Evolutionary conservation across 495 filamentous ascomycete species (phyloP).

Genomic region (Darksidea phi): DNA sequence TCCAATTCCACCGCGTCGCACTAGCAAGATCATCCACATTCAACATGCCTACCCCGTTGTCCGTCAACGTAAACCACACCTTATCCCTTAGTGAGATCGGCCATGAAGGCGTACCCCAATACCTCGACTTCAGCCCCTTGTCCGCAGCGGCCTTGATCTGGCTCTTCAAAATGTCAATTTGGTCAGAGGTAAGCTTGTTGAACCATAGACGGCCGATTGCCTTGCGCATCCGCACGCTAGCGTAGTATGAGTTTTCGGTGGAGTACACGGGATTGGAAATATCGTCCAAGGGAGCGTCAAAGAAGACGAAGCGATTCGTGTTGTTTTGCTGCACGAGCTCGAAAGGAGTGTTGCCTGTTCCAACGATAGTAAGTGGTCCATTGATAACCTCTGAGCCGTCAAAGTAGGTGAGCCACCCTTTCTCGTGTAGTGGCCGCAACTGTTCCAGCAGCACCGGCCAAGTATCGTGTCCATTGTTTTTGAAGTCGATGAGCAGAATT

Average conservation of each 20-base stretch:
- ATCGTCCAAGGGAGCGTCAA: slow-evolving; percentile 25
- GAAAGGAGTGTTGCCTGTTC: slow-evolving; percentile 48
- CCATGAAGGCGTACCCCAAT: slow-evolving; percentile 31
- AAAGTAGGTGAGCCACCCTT: slow-evolving; percentile 46
- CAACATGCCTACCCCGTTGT: slow-evolving; percentile 27
- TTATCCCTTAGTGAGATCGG: slow-evolving; percentile 30
- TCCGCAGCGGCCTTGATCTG: slow-evolving; percentile 25
- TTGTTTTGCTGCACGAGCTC: slow-evolving; percentile 20
- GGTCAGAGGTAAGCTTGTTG: slow-evolving; percentile 3
- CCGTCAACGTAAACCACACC: slow-evolving; percentile 22
- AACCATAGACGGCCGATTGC: no score
- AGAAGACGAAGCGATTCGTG: slow-evolving; percentile 29
- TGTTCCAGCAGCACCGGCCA: slow-evolving; percentile 47
- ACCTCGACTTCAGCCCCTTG: slow-evolving; percentile 27
- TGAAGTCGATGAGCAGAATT: slow-evolving; percentile 45
- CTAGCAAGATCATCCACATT: slow-evolving; percentile 32
- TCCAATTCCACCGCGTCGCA: slow-evolving; percentile 34
- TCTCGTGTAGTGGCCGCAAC: slow-evolving; percentile 45
- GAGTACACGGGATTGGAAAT: slow-evolving; percentile 18
- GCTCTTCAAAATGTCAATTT: slow-evolving; percentile 22
- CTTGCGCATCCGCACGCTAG: slow-evolving; percentile 19
- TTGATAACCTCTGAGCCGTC: slow-evolving; percentile 43
- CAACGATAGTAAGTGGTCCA: slow-evolving; percentile 50
- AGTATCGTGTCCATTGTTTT: slow-evolving; percentile 42
- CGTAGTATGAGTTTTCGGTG: slow-evolving; percentile 30